phyloP scores from a whole-genome alignment of 352 stramenopile species.

The Globisporangium recalcitrans region DNA sequence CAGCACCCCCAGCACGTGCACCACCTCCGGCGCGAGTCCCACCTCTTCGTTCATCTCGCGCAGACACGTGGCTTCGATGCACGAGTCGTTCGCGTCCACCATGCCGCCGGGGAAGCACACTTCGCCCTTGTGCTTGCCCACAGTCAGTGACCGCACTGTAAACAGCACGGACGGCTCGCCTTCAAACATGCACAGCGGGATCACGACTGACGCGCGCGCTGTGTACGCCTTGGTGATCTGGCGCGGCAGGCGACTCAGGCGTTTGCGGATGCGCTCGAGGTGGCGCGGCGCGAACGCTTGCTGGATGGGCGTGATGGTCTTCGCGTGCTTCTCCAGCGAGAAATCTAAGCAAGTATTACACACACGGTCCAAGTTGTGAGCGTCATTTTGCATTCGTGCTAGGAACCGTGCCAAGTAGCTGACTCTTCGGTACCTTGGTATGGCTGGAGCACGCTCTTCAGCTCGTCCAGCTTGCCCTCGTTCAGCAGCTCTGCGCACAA shows the following conservation, averaged over 20 bases:
- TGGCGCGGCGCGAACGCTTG: constrained; percentile 82
- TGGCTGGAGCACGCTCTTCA: constrained; percentile 63
- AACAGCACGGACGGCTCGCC: constrained; percentile 94
- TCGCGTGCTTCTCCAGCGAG: constrained; percentile 31
- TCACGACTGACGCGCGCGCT: constrained; percentile 90
- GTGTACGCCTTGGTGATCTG: constrained; percentile 92
- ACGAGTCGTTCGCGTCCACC: constrained; percentile 89
- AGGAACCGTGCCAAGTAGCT: not conserved
- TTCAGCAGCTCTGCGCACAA: constrained; percentile 69
- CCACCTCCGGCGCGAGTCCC: constrained; percentile 64
- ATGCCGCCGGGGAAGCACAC: constrained; percentile 96
- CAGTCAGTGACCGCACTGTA: constrained; percentile 88
- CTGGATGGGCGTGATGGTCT: constrained; percentile 41
- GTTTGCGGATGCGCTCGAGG: constrained; percentile 92
- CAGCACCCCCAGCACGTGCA: constrained; percentile 92
- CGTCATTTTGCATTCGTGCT: not conserved
- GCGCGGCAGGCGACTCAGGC: constrained; percentile 91
- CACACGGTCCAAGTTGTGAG: not conserved
- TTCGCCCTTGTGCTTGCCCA: constrained; percentile 94
- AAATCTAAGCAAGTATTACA: constrained; percentile 30
- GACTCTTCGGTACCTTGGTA: constrained; percentile 50
- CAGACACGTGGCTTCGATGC: constrained; percentile 95
- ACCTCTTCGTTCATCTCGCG: constrained; percentile 98
- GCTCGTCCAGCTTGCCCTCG: constrained; percentile 68
- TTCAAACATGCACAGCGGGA: constrained; percentile 96